Conservation (phyloP, 2,329 filamentous ascomycete genomes). For the Aspergillus latus region DNA sequence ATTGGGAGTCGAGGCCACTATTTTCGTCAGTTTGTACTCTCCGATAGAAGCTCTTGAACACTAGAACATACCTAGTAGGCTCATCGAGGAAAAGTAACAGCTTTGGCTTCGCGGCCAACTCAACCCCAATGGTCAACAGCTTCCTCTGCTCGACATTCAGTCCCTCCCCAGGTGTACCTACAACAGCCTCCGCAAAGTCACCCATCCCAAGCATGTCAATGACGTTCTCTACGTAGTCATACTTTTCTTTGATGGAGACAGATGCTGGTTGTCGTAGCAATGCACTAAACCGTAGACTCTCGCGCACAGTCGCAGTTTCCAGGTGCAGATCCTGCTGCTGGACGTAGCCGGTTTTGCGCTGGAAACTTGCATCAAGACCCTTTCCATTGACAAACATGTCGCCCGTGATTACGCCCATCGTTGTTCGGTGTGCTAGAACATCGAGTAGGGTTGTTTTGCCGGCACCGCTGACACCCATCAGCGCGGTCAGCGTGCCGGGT, state of each 20-base stretch:
- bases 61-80: background rate
- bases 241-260: conserved; percentile 70
- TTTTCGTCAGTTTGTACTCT: too few species aligned
- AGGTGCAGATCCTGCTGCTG: conserved; percentile 87
- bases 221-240: conserved; percentile 83
- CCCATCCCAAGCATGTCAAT: conserved; percentile 56
- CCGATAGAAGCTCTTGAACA: too few species aligned
- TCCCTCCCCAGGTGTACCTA: conserved; percentile 85
- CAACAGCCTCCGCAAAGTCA: conserved; percentile 78
- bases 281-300: conserved; percentile 85
- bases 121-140: conserved; percentile 87
- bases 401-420: conserved; percentile 83
- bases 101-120: conserved; percentile 86
- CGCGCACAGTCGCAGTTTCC: conserved; percentile 78
- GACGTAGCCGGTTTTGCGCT: conserved; percentile 83
- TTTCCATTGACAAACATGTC: conserved; percentile 78
- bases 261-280: conserved; percentile 76
- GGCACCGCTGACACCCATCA: conserved; percentile 74
- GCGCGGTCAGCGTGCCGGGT: conserved; percentile 80
- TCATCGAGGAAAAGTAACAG: conserved; percentile 85
- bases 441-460: conserved; percentile 93
- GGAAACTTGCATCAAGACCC: conserved; percentile 72
- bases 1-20: conserved; percentile 79
- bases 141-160: conserved; percentile 64
- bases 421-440: conserved; percentile 77